Base-by-base conservation (phyloP, 2,329 filamentous ascomycete species). In the Fusarium abutilonis region DNA sequence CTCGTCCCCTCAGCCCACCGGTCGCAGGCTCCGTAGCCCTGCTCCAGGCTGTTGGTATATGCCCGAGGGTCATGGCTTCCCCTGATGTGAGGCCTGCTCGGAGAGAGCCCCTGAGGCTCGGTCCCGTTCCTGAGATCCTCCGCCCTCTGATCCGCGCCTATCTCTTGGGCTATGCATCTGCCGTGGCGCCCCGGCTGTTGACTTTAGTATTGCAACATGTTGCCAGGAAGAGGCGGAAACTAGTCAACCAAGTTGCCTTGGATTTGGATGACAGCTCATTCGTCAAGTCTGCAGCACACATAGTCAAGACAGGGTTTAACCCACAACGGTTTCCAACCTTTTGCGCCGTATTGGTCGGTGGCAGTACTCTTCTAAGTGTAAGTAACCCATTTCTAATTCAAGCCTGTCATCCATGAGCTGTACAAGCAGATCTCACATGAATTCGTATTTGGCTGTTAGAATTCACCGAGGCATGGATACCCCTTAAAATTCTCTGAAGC, bases 341-440 rank as follows among this genome's bases (percentile, higher is more conserved):
- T 70, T 89, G 86, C 70, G 86, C 85, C 8, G 77, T 80, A 7
- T 74, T 89, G 9, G 82, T 85, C 35, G 86, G 86, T 31, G 85
- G 86, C 35, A 83, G 82, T 61, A 86, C 85, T 21, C 71, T 88
- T n/a, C 70, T 88, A n/a, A 80, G 87, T 78, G 85, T 83, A 75
- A 67, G 79, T 69, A 42, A 41, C 40, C 36, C 21, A 38, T 13
- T n/a, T 34, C 28, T 13, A 29, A 29, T 13, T 29, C 28, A 29
- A 29, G 9, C 23, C 8, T 26, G 23, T 26, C 23, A 26, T 26
- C 23, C 23, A 26, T 8, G 23, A 26, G 8, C 23, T 13, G 28
- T 13, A 29, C 28, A 4, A 10, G 28, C 9, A 13, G 9, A 29
- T 13, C 9, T 13, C 28, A 29, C 28, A 29, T 21, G 23, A 10